A percentile compares a stretch with the other conserved stretches of the same genome.
Conservation (phyloP, 257 asterid genomes). For the Penstemon davidsonii region DNA sequence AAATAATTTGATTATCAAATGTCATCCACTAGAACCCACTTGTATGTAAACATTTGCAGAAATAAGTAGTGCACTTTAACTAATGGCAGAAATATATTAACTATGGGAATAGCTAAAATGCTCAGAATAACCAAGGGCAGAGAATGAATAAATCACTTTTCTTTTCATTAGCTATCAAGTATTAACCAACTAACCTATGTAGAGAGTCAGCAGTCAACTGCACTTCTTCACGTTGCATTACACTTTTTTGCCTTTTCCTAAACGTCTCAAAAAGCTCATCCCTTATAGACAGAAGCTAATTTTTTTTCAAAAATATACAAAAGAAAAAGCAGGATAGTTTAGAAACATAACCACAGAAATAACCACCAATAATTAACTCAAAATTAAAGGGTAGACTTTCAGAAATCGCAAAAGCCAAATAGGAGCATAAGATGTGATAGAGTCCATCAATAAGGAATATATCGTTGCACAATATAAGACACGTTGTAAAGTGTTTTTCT, state of each 20-base stretch:
- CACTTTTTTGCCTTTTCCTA: slow-evolving; percentile 91
- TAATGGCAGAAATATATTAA: background rate
- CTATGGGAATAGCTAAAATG: slow-evolving; percentile 1
- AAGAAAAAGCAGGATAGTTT: slow-evolving; percentile 11
- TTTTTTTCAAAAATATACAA: slow-evolving; percentile 17
- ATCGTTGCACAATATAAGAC: too few relatives aligned
- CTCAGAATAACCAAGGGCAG: slow-evolving; percentile 13
- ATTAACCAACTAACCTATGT: slow-evolving; percentile 63
- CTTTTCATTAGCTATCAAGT: slow-evolving; percentile 25
- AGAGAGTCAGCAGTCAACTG: slow-evolving; percentile 89
- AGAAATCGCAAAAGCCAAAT: slow-evolving; percentile 6
- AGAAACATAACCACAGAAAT: slow-evolving; percentile 7
- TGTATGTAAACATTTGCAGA: slow-evolving; percentile 3
- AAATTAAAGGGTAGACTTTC: slow-evolving; percentile 12
- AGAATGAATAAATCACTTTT: background rate
- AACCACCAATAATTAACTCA: slow-evolving; percentile 17
- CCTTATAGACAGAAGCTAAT: slow-evolving; percentile 76
- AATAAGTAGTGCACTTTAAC: background rate
- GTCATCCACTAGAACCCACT: slow-evolving; percentile 7
- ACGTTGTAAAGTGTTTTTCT: too few relatives aligned
- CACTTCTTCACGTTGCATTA: slow-evolving; percentile 91
- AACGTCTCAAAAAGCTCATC: slow-evolving; percentile 97
- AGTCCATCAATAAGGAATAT: background rate
- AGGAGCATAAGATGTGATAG: slow-evolving; percentile 10
- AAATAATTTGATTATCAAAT: slow-evolving; percentile 13